Percentiles rank a stretch among this genome's conserved stretches.
Evolutionary conservation across 1,139 yeast species (phyloP).

Genomic region (Zygosaccharomyces pseudobailii): DNA sequence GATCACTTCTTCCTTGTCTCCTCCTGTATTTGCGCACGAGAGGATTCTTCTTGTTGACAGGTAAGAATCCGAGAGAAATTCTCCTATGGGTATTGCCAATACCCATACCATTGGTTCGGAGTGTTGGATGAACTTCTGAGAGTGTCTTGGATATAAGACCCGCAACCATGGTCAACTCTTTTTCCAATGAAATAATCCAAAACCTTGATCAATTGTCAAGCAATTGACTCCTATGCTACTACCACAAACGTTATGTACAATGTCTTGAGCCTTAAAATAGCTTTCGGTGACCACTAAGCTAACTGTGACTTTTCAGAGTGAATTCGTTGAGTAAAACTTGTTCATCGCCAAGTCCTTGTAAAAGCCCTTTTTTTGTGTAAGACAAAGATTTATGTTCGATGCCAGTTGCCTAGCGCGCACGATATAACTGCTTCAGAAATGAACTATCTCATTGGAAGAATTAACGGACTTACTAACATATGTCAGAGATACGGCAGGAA

Average conservation of each 20-base stretch:
- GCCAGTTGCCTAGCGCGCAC: neutral
- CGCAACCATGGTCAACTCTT: constrained; percentile 17
- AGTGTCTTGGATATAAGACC: constrained; percentile 28
- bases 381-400: neutral
- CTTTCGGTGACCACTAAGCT: too few species aligned
- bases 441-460: too few species aligned
- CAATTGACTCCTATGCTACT: neutral
- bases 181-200: neutral
- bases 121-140: constrained; percentile 35
- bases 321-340: neutral
- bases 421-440: too few species aligned
- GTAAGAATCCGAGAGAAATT: constrained; percentile 52
- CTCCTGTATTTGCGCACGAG: constrained; percentile 51
- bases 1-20: constrained; percentile 45
- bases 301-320: neutral
- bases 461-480: too few species aligned
- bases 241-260: neutral
- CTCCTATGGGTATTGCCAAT: constrained; percentile 41
- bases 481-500: too few species aligned
- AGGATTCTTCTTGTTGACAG: constrained; percentile 67
- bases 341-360: neutral
- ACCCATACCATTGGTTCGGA: constrained; percentile 39
- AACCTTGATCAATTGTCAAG: neutral
- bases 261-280: neutral
- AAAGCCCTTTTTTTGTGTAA: neutral